Conservation (phyloP, 345 rosid genomes). For the Reutealis trisperma region DNA sequence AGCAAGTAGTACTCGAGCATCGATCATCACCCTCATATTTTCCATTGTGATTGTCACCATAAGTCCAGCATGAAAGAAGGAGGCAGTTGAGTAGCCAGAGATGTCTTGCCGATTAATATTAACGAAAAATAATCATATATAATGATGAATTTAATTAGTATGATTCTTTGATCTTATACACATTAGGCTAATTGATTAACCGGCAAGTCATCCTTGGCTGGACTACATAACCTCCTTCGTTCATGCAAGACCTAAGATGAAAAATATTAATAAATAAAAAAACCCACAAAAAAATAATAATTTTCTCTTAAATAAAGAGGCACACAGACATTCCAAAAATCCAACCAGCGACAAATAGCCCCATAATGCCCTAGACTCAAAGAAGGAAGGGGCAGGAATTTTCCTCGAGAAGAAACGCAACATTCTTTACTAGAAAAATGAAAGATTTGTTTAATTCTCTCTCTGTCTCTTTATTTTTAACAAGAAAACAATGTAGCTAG, state of each 20-base stretch:
- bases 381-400: constrained; percentile 1
- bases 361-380: not conserved
- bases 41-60: constrained; percentile 30
- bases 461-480: no score
- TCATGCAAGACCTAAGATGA: constrained; percentile 67
- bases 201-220: constrained; percentile 98
- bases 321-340: constrained; percentile 2
- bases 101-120: constrained; percentile 50
- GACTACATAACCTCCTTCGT: constrained; percentile 43
- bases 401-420: constrained; percentile 38
- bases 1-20: not conserved
- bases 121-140: no score
- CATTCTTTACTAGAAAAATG: constrained; percentile 14
- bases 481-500: not conserved
- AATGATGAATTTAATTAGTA: no score
- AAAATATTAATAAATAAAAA: not conserved
- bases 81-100: constrained; percentile 55
- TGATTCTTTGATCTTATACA: no score
- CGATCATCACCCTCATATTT: not conserved
- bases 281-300: not conserved
- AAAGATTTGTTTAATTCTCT: not conserved
- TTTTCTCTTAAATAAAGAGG: not conserved
- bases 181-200: not conserved
- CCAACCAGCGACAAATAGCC: constrained; percentile 9
- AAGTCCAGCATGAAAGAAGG: constrained; percentile 61